phyloP scores from a whole-genome alignment of 345 rosid genomes.

The Populus simonii region DNA sequence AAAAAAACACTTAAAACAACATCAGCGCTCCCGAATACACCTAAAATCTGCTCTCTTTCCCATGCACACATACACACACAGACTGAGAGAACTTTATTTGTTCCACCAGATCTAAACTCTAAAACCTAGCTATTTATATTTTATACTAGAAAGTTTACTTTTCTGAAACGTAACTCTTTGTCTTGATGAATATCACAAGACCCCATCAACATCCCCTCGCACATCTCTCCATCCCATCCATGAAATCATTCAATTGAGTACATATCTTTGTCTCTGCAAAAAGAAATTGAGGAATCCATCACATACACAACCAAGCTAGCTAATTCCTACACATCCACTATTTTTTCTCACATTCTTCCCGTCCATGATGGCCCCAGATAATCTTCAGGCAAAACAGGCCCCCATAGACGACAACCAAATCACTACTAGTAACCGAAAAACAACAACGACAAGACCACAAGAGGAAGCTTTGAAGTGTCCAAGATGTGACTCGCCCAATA shows the following conservation, averaged over 20 bases:
- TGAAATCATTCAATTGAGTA: conserved; percentile 53
- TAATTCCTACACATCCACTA: neutral
- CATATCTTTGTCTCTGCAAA: conserved; percentile 42
- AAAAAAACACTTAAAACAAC: too few relatives aligned
- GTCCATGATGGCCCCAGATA: conserved; percentile 37
- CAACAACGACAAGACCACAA: conserved; percentile 27
- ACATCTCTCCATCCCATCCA: conserved; percentile 39
- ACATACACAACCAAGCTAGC: neutral
- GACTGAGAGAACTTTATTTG: neutral
- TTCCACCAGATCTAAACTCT: conserved; percentile 20
- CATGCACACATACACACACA: neutral
- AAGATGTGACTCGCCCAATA: conserved; percentile 27
- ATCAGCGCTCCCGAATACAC: too few relatives aligned
- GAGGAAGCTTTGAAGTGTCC: conserved; percentile 20
- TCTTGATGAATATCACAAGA: conserved; percentile 65
- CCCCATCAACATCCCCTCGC: conserved; percentile 19
- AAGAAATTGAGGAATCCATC: conserved; percentile 28
- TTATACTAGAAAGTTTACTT: neutral
- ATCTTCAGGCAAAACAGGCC: conserved; percentile 24
- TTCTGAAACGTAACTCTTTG: conserved; percentile 9
- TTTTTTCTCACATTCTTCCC: neutral
- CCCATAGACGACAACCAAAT: conserved; percentile 34
- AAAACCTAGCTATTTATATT: conserved; percentile 6
- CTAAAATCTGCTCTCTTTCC: neutral
- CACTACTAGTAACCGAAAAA: conserved; percentile 28